phyloP scores from a whole-genome alignment of 2,329 filamentous ascomycete species.

The Calonectria pauciramosa region DNA sequence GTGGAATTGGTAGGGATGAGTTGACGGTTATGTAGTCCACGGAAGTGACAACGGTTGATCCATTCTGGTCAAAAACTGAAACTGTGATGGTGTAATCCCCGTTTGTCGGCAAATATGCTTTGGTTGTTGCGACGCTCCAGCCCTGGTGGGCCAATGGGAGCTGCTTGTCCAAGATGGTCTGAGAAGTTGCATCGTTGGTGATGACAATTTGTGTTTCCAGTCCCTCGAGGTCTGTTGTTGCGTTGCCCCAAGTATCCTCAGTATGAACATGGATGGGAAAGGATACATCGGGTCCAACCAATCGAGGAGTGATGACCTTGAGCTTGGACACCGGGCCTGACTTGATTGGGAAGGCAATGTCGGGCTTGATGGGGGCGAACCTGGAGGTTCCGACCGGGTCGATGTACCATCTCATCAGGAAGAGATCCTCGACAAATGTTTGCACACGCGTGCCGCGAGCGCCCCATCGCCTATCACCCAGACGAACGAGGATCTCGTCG shows the following conservation, averaged over 20 bases:
- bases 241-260: constrained; percentile 16
- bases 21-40: constrained; percentile 36
- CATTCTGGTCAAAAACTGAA: not conserved
- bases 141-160: not conserved
- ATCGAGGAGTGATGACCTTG: constrained; percentile 37
- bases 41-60: not conserved
- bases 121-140: not conserved
- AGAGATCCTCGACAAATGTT: constrained; percentile 52
- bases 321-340: constrained; percentile 38
- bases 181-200: not conserved
- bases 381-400: constrained; percentile 53
- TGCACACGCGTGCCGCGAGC: constrained; percentile 49
- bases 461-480: constrained; percentile 51
- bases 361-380: constrained; percentile 51
- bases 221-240: not conserved
- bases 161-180: not conserved
- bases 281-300: constrained; percentile 34
- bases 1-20: constrained; percentile 36
- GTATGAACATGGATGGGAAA: constrained; percentile 40
- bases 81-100: not conserved
- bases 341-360: constrained; percentile 45
- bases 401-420: constrained; percentile 53
- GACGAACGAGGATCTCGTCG: constrained; percentile 49
- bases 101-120: not conserved
- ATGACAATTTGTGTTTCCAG: not conserved